Conservation (phyloP, 2,329 filamentous ascomycete genomes). For the Colletotrichum spinosum region DNA sequence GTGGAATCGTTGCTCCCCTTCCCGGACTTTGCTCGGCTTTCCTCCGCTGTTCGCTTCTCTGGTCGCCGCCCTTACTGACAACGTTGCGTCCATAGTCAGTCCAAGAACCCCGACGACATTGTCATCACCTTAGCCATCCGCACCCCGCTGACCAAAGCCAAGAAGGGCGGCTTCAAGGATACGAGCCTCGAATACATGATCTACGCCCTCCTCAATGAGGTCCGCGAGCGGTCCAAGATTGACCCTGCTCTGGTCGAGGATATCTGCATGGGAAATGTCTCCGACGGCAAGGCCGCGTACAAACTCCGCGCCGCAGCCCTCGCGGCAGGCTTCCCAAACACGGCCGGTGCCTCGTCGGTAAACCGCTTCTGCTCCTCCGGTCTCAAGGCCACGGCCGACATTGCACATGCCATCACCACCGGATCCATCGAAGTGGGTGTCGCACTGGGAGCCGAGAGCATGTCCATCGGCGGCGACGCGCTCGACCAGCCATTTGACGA, state of each 20-base stretch:
- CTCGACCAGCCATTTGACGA: conserved; percentile 81
- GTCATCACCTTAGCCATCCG: conserved; percentile 94
- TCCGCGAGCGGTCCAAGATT: conserved; percentile 77
- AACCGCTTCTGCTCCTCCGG: conserved; percentile 99
- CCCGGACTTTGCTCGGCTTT: too few relatives aligned
- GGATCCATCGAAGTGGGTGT: conserved; percentile 90
- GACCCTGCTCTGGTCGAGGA: conserved; percentile 88
- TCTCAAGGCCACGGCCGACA: conserved; percentile 94
- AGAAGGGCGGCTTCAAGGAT: conserved; percentile 96
- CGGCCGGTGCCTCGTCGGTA: conserved; percentile 80
- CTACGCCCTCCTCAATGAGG: conserved; percentile 84
- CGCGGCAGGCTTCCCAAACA: conserved; percentile 94
- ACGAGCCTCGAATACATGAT: conserved; percentile 88
- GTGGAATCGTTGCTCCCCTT: not conserved
- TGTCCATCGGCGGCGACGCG: conserved; percentile 80
- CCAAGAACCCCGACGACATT: conserved; percentile 94
- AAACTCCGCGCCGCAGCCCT: conserved; percentile 89
- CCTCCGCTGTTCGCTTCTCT: too few relatives aligned
- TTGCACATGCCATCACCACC: conserved; percentile 84
- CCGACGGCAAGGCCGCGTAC: conserved; percentile 87
- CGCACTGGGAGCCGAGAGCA: conserved; percentile 88
- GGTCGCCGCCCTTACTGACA: conserved; percentile 32
- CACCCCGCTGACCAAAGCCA: conserved; percentile 88
- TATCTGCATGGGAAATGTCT: conserved; percentile 92
- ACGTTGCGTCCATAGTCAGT: conserved; percentile 67